Evolutionary conservation across 208 protist genomes (phyloP).

Genomic region (Trypanosoma platydactyli): DNA sequence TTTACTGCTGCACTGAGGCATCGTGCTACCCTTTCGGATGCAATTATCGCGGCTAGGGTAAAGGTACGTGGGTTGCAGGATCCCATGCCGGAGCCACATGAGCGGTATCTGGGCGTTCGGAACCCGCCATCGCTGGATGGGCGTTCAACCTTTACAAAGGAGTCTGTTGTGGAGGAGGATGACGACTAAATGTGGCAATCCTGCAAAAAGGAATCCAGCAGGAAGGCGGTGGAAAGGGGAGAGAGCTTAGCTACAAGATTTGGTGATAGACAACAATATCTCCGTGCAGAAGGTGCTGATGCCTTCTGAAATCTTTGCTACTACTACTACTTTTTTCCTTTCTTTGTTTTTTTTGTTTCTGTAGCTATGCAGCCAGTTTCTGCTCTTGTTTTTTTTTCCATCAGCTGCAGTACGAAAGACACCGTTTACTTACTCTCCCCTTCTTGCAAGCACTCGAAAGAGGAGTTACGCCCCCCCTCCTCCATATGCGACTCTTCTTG

Average conservation of each 20-base stretch:
- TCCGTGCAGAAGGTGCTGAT: too few species aligned
- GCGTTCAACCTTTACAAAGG: constrained; percentile 84
- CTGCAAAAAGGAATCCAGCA: not conserved
- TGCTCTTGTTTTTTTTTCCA: too few species aligned
- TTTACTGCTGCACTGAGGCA: constrained; percentile 43
- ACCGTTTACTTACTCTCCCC: too few species aligned
- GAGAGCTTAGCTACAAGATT: not conserved
- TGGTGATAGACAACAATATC: too few species aligned
- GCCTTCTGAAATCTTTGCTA: too few species aligned
- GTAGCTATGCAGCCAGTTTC: too few species aligned
- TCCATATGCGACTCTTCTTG: too few species aligned
- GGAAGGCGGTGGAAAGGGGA: not conserved
- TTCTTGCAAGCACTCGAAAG: too few species aligned
- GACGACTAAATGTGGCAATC: constrained; percentile 47
- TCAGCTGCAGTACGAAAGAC: too few species aligned
- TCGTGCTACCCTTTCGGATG: constrained; percentile 9
- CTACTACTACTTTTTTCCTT: too few species aligned
- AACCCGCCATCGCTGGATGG: constrained; percentile 77
- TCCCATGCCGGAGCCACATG: constrained; percentile 53
- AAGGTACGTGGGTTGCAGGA: constrained; percentile 6
- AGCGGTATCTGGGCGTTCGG: constrained; percentile 59
- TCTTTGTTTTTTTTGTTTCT: too few species aligned
- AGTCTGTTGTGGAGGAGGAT: constrained; percentile 88
- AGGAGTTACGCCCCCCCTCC: too few species aligned
- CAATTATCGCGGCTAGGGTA: constrained; percentile 6